Base-by-base conservation (phyloP, 2,329 filamentous ascomycete species). In the Pyrenochaeta sp. region DNA sequence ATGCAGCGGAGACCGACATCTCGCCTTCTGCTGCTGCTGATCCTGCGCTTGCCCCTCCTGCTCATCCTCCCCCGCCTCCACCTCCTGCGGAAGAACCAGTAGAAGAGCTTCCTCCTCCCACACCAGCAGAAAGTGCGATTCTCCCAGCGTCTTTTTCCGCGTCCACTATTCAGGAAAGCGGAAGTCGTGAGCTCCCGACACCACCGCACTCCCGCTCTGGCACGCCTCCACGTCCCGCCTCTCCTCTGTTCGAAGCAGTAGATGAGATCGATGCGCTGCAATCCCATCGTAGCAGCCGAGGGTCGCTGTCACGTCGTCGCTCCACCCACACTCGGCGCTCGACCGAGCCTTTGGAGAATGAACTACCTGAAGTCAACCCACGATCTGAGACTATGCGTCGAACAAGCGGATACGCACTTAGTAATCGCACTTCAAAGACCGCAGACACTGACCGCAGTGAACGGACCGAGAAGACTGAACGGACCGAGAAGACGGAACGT, bases 241-340 rank as follows among this genome's bases (percentile, higher is more conserved):
- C 73, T 18, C 72, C 72, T 7, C 61, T 75, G 11, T 75, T 71
- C 39, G 69, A 72, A 32, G 71, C 69, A 2, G 49, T 69, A 15
- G 72, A 75, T 46, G 73, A 75, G 29, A 74, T 74, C 29, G 71
- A 74, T 32, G 65, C 65, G 4, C 45, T 74, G n/a, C 56, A 63
- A 33, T 58, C 63, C 15, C 68, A 72, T 40, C 64, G 65, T 12
- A 63, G 49, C 41, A 67, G 67, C 11, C 56, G 58, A 11, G 60
- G 62, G 6, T 63, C 68, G 0, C 57, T 69, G 7, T 63, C 63
- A 6, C 69, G 63, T 7, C 70, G 71, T 23, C 69, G 68, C 37
- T 72, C 71, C 15, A 69, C 69, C 2, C 64, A 66, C 20, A 68
- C 63, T 31, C 61, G 61, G 11, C 62, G 60, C n/a, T 68, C 66